Conservation (phyloP, 345 rosid genomes). For the Theobroma cacao region DNA sequence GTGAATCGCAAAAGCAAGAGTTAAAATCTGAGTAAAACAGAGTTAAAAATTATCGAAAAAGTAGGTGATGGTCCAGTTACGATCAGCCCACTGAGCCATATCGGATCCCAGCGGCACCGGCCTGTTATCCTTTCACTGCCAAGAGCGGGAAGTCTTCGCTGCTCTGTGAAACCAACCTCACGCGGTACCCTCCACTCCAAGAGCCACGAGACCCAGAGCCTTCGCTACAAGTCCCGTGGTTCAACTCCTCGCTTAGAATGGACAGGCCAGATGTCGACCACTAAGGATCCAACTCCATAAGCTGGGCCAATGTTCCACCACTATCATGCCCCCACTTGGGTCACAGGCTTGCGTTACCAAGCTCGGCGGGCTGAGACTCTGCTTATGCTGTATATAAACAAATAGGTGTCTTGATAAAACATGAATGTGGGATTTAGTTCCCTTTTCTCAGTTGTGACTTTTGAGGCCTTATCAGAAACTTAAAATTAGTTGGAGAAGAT, state of each 20-base stretch:
- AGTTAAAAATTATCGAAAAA: too few relatives aligned
- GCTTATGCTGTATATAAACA: not conserved
- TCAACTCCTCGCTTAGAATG: constrained; percentile 28
- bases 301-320: not conserved
- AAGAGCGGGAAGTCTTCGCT: too few relatives aligned
- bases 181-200: constrained; percentile 23
- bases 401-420: not conserved
- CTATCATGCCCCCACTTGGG: constrained; percentile 13
- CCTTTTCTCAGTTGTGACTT: not conserved
- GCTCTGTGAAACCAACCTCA: not conserved
- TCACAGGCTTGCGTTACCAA: constrained; percentile 20
- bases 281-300: not conserved
- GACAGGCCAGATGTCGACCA: constrained; percentile 21
- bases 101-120: not conserved
- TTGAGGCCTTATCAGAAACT: not conserved
- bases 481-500: not conserved
- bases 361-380: not conserved
- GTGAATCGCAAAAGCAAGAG: too few relatives aligned
- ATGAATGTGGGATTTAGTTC: not conserved
- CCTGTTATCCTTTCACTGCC: too few relatives aligned
- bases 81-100: not conserved
- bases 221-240: not conserved
- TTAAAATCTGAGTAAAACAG: too few relatives aligned
- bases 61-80: not conserved
- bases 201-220: not conserved